phyloP scores from a whole-genome alignment of 2,329 filamentous ascomycete species.

The Leptographium galeiforme region DNA sequence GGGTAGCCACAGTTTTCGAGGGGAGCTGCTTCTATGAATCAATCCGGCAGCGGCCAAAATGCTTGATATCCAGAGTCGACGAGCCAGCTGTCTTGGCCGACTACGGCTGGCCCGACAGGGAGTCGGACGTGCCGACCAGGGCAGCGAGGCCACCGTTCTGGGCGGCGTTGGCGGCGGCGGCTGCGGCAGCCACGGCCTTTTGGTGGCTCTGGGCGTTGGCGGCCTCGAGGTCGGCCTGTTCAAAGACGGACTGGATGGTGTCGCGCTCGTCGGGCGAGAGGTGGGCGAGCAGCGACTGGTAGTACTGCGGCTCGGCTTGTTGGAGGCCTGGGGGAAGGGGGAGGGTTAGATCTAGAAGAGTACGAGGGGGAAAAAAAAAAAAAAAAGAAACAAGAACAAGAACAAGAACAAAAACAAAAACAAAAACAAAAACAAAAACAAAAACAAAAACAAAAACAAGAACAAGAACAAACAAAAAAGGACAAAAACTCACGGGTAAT shows the following conservation, averaged over 20 bases:
- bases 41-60: too few species aligned
- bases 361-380: not conserved
- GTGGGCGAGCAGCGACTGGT: conserved; percentile 64
- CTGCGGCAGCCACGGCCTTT: conserved; percentile 15
- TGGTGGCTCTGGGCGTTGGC: conserved; percentile 13
- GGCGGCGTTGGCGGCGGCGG: conserved; percentile 9
- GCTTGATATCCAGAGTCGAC: too few species aligned
- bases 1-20: too few species aligned
- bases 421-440: too few species aligned
- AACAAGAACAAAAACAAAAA: too few species aligned
- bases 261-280: conserved; percentile 69
- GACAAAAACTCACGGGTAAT: conserved; percentile 60
- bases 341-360: not conserved
- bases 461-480: too few species aligned
- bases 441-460: not conserved
- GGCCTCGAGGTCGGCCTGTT: conserved; percentile 41
- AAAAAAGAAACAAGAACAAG: not conserved
- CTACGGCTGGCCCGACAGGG: too few species aligned
- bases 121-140: too few species aligned
- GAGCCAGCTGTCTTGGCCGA: too few species aligned
- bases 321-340: conserved; percentile 57
- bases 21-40: too few species aligned
- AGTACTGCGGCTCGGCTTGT: conserved; percentile 81
- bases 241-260: conserved; percentile 65
- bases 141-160: conserved; percentile 1